These are phyloP conservation scores for Debaryomyces robertsiae DNA, from an alignment of 1,139 yeast genomes.

Conservation along the genomic window DNA sequence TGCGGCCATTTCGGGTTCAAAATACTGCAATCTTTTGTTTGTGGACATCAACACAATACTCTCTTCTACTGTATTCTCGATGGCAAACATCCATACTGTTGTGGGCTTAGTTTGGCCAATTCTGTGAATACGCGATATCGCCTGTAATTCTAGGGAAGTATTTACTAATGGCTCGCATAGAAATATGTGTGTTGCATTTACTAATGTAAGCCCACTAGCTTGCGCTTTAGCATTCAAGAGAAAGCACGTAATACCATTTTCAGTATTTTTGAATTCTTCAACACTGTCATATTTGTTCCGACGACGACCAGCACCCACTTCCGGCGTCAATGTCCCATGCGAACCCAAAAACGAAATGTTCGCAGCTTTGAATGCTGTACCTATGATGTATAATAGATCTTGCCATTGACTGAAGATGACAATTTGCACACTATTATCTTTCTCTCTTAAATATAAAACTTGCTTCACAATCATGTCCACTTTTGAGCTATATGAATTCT, in stretches of 20 bases:
- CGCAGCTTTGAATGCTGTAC: constrained; percentile 65
- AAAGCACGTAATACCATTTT: constrained; percentile 70
- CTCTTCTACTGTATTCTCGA: constrained; percentile 87
- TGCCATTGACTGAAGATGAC: constrained; percentile 89
- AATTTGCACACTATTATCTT: constrained; percentile 71
- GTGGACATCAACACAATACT: constrained; percentile 67
- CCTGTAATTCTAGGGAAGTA: constrained; percentile 84
- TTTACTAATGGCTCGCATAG: constrained; percentile 92
- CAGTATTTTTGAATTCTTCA: constrained; percentile 63
- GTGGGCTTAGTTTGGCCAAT: constrained; percentile 85
- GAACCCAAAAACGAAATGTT: constrained; percentile 54
- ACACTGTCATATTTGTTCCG: constrained; percentile 46
- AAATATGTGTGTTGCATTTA: constrained; percentile 89
- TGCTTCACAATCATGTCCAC: constrained; percentile 81
- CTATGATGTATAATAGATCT: constrained; percentile 66
- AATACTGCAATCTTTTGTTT: constrained; percentile 47
- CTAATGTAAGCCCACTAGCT: constrained; percentile 86
- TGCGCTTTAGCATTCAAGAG: constrained; percentile 82
- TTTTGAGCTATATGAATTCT: constrained; percentile 73
- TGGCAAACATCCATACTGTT: constrained; percentile 88
- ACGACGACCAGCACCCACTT: constrained; percentile 32
- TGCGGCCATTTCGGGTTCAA: constrained; percentile 17
- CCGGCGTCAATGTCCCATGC: constrained; percentile 39
- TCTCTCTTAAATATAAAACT: constrained; percentile 58
- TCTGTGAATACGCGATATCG: constrained; percentile 87